phyloP scores from a whole-genome alignment of 345 rosid genomes.

The Kernera saxatilis region DNA sequence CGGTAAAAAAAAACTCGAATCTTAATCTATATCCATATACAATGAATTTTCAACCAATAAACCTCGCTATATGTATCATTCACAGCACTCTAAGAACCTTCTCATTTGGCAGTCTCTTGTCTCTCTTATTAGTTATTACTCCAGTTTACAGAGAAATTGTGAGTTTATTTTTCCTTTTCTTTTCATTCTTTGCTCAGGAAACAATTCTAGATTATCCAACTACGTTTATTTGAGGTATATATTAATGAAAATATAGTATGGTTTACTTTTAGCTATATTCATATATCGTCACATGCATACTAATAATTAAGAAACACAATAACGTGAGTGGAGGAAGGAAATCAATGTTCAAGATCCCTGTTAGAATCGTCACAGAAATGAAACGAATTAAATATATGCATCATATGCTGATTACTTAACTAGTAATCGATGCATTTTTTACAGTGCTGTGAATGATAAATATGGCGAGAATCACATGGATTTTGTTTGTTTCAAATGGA shows the following conservation, averaged over 20 bases:
- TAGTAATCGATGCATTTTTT: too few species aligned
- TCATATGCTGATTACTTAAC: too few species aligned
- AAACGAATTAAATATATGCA: too few species aligned
- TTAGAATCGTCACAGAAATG: too few species aligned
- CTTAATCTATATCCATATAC: too few species aligned
- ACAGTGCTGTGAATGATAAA: neutral
- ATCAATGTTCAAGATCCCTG: conserved; percentile 3
- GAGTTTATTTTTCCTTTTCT: neutral
- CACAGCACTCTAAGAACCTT: conserved; percentile 9
- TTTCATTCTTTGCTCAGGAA: neutral
- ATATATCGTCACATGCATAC: conserved; percentile 6
- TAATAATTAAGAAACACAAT: conserved; percentile 4
- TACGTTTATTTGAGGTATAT: neutral
- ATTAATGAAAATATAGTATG: neutral
- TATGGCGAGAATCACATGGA: neutral
- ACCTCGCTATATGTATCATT: too few species aligned
- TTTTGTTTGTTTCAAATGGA: neutral
- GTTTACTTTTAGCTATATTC: neutral
- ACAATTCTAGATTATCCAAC: neutral
- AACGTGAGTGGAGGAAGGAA: conserved; percentile 10
- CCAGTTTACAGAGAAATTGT: neutral
- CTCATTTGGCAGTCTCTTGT: conserved; percentile 3
- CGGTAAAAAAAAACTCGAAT: too few species aligned
- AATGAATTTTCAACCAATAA: neutral
- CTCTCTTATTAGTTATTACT: neutral